Base-by-base conservation (phyloP, 2,329 filamentous ascomycete species). In the Calonectria hawksworthii region DNA sequence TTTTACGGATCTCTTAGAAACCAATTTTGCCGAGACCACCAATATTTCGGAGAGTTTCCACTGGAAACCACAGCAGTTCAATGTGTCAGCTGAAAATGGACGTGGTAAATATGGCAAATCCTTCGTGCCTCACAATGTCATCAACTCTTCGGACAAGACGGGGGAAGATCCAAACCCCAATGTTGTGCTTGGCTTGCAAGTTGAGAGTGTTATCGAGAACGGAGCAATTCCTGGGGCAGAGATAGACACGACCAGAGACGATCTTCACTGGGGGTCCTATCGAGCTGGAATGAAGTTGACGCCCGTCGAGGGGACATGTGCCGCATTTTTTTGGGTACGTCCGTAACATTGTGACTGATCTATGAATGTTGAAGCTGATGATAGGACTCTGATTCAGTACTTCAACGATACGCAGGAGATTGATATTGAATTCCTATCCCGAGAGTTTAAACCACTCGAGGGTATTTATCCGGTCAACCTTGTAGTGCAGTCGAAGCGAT, bases 381-480 rank as follows among this genome's bases (percentile, higher is more conserved):
- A 64, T 75, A 47, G 75, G 50, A 26, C 11, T 41, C 61, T 41
- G 50, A 28, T 7, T 11, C 18, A 95, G 93, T 96, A 95, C 83
- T 92, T 91, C 85, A 95, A 95, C 83, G 92, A 96, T 83, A 94
- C 93, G 1, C 92, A 94, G 81, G 94, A 96, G 80, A 95, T 96
- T 79, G 94, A 96, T 82, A 92, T 96, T 85, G 94, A 96, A 78
- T 94, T 96, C 81, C 88, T 96, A 3, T 94, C 94, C 2, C 87
- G 87, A 28, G 88, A 95, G 76, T 94, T 93, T 82, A 87, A 90
- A 73, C 77, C 82, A 2, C 80, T 82, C 63, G 88, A 89, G 68
- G 83, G 85, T 32, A 87, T 87, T 38, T 93, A 89, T 76, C 90
- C 92, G 0, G 87, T 96, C 68, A 95, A 96, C 81, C 90, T 96